Evolutionary conservation across 2,329 filamentous ascomycete genomes (phyloP), one percentile per base, ranked within the genome.

Genomic region (Colletotrichum phormii): DNA sequence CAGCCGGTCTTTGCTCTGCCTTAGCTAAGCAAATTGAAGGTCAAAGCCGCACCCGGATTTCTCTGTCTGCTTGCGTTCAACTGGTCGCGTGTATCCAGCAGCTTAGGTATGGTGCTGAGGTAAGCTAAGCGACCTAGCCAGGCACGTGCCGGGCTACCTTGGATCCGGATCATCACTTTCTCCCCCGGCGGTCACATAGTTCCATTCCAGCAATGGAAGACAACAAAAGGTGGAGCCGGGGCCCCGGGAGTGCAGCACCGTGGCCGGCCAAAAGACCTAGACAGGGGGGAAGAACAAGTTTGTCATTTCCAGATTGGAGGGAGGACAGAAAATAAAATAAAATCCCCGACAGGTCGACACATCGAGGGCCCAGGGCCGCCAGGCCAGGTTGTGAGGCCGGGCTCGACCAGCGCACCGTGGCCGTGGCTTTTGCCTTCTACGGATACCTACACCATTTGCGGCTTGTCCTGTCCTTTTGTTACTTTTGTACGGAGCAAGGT

Each of bases 301-400:
- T 49, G 42, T 49, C 42, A 49, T 49, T n/a, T 49, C 42, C 42
- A 49, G 42, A 49, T 49, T 49, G 42, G 42, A 49, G 68, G 63
- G 57, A 29, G 59, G 63, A 49, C 35, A 61, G 62, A 66, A 66
- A 70, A 35, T 12, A 64, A 70, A 59, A 70, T 18, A 59, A 58
- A 71, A 57, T 67, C 63, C 63, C 68, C 68, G 68, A 71, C 63
- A 67, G 68, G 64, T 37, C 49, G 33, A 33, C 22, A 33, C 7
- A 7, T 11, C 42, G 42, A 49, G 22, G 42, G 42, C 15, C 37
- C 37, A 42, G 37, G 37, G 37, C 37, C 37, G 37, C 37, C 37
- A 13, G 37, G 37, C 42, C 42, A 49, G 42, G 42, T 49, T 49
- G 8, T 49, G 24, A 33, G 60, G 37, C 31, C 42, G 29, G 68